Evolutionary conservation across 2,329 filamentous ascomycete species (phyloP).

Genomic region (Microdochium nivale): DNA sequence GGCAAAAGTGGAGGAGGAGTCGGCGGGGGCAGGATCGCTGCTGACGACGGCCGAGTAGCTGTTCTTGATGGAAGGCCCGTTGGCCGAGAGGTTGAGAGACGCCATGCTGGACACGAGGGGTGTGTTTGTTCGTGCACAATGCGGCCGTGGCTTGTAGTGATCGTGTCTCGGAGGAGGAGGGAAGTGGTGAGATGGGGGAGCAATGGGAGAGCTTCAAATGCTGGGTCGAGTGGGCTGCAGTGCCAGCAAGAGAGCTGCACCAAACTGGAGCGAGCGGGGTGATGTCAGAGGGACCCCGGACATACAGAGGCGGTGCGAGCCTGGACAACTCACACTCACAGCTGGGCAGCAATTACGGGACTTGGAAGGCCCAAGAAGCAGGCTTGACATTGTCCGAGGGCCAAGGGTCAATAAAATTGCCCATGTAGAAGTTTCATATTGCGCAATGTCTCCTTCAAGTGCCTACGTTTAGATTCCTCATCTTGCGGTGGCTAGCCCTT

Average conservation of each 20-base stretch:
- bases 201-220: background rate
- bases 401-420: background rate
- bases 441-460: background rate
- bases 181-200: background rate
- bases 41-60: slow-evolving; percentile 58
- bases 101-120: slow-evolving; percentile 47
- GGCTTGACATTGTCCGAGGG: background rate
- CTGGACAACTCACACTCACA: background rate
- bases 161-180: background rate
- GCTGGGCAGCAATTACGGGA: background rate
- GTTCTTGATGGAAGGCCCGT: slow-evolving; percentile 77
- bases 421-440: background rate
- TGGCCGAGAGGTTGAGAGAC: slow-evolving; percentile 69
- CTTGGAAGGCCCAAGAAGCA: background rate
- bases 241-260: background rate
- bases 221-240: background rate
- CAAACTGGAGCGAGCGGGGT: slow-evolving; percentile 1
- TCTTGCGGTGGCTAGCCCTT: background rate
- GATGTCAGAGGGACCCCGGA: slow-evolving; percentile 1
- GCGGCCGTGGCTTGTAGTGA: background rate
- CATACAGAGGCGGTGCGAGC: background rate
- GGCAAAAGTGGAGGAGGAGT: slow-evolving; percentile 68
- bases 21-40: slow-evolving; percentile 36
- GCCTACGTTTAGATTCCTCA: background rate
- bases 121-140: slow-evolving; percentile 3